Percentiles rank a stretch among this genome's conserved stretches.
These are phyloP conservation scores for Apiotrichum sp. DNA, from an alignment of 1,284 basidiomycete species.

Conservation along the genomic window DNA sequence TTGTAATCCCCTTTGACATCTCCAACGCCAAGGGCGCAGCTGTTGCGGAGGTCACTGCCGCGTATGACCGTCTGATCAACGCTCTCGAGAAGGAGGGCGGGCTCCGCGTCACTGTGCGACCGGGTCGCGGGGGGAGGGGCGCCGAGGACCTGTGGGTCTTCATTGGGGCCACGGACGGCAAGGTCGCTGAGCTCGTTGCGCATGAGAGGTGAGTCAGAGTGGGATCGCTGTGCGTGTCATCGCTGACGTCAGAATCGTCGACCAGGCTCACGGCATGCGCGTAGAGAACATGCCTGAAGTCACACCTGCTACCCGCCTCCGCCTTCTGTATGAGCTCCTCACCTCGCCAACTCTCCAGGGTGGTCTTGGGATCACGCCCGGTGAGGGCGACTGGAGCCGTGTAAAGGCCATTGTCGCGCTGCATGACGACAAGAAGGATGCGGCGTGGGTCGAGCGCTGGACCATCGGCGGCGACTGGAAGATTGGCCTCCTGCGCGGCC, in stretches of 20 bases:
- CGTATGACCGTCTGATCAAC: constrained; percentile 20
- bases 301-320: constrained; percentile 54
- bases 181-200: constrained; percentile 61
- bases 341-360: constrained; percentile 64
- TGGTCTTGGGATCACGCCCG: constrained; percentile 70
- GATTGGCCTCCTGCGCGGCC: constrained; percentile 52
- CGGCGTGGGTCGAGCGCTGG: constrained; percentile 40
- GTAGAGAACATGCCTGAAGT: constrained; percentile 59
- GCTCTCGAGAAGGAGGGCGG: constrained; percentile 37
- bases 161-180: constrained; percentile 61
- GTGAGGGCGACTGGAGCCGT: constrained; percentile 64
- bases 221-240: constrained; percentile 7
- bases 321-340: constrained; percentile 71
- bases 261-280: constrained; percentile 50
- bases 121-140: constrained; percentile 29
- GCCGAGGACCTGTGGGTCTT: constrained; percentile 74
- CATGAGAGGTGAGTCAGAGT: constrained; percentile 61
- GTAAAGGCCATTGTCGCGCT: constrained; percentile 72
- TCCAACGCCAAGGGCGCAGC: constrained; percentile 10
- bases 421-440: constrained; percentile 66
- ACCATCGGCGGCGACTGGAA: constrained; percentile 47
- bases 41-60: constrained; percentile 25
- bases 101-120: constrained; percentile 30
- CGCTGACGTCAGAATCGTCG: constrained; percentile 19
- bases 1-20: constrained; percentile 39